A percentile compares a stretch with the other conserved stretches of the same genome.
Evolutionary conservation across 106 monocot genomes (phyloP).

Genomic region (Acorus calamus): DNA sequence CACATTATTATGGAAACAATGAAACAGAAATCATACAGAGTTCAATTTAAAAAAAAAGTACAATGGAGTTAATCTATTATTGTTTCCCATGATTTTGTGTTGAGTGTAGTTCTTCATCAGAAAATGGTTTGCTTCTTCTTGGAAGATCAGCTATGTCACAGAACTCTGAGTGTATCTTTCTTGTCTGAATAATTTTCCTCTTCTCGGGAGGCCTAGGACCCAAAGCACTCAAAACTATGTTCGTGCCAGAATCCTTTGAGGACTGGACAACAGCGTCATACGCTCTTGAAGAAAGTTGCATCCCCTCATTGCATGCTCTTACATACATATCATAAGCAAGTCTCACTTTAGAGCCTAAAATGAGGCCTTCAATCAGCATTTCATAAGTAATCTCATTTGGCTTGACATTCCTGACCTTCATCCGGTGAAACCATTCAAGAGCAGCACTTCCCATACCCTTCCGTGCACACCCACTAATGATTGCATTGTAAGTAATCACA

Average conservation of each 20-base stretch:
- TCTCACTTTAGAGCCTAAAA: constrained; percentile 49
- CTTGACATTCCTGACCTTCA: constrained; percentile 53
- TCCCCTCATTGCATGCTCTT: constrained; percentile 39
- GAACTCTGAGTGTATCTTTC: constrained; percentile 32
- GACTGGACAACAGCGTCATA: constrained; percentile 59
- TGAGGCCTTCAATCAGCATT: constrained; percentile 56
- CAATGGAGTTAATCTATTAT: neutral
- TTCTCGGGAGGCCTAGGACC: constrained; percentile 44
- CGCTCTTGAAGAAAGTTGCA: constrained; percentile 49
- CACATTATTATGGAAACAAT: too few relatives aligned
- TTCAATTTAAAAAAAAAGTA: too few relatives aligned
- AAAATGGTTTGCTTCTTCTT: constrained; percentile 41
- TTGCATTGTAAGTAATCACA: constrained; percentile 87
- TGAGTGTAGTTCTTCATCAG: constrained; percentile 22
- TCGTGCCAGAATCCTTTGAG: constrained; percentile 22
- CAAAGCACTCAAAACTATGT: constrained; percentile 34
- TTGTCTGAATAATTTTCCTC: constrained; percentile 26
- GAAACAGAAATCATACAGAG: too few relatives aligned
- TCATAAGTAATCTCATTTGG: constrained; percentile 90
- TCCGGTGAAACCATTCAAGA: constrained; percentile 83
- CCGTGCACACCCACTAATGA: constrained; percentile 65
- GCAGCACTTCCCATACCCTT: constrained; percentile 42
- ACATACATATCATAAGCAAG: constrained; percentile 80
- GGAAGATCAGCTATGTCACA: constrained; percentile 30
- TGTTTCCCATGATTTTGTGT: constrained; percentile 16